Percentiles rank a stretch among this genome's conserved stretches.
These are phyloP conservation scores for Diaporthe sp. DNA, from an alignment of 2,329 filamentous ascomycete species.

Conservation along the genomic window DNA sequence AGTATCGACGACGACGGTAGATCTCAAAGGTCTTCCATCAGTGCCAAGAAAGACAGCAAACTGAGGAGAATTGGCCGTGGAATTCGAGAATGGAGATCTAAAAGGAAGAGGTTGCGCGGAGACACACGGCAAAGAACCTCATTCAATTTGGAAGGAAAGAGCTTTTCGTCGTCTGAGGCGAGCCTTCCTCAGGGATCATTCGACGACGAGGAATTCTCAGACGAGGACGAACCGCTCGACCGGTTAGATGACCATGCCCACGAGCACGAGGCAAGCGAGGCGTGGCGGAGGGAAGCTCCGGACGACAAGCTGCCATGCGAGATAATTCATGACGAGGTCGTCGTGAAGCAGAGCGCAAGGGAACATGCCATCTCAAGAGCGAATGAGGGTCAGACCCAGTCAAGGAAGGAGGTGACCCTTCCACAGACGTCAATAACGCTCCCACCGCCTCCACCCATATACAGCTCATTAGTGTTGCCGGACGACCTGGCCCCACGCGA, in stretches of 20 bases:
- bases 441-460: background rate
- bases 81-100: slow-evolving; percentile 29
- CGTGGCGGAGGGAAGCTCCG: too few relatives aligned
- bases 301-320: background rate
- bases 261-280: background rate
- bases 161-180: slow-evolving; percentile 12
- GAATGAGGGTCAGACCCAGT: too few relatives aligned
- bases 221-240: background rate
- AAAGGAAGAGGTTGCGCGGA: slow-evolving; percentile 21
- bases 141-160: background rate
- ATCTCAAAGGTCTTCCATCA: background rate
- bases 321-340: background rate
- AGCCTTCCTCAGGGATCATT: background rate
- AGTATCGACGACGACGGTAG: slow-evolving; percentile 6
- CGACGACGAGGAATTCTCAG: background rate
- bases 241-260: background rate
- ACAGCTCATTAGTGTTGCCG: background rate
- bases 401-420: background rate
- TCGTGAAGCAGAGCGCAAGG: background rate
- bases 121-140: background rate
- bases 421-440: background rate
- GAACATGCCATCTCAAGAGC: background rate
- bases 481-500: background rate
- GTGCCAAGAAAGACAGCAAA: slow-evolving; percentile 22
- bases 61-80: slow-evolving; percentile 24